Base-by-base conservation (phyloP, 805 yeast species). In the Schizosaccharomyces octosporus region DNA sequence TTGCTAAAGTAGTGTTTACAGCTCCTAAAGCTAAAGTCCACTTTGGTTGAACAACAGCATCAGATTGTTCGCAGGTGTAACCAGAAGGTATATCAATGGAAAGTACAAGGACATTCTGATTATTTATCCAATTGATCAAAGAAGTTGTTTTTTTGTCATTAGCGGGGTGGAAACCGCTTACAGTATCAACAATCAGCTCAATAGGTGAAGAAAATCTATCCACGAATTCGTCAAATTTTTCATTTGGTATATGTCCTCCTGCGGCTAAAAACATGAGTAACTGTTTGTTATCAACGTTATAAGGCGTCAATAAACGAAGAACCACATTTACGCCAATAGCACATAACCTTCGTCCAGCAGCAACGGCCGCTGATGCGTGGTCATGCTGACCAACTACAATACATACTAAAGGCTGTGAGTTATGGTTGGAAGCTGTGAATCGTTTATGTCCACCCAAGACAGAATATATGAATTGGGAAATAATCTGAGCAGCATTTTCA, bases 21-120 rank as follows among this genome's bases (percentile, higher is more conserved):
- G 57, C 57, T n/a, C 57, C 57, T 24, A 51, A 51, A 51, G 57
- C 57, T 29, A 51, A 51, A 4, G 57, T 51, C 57, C 57, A 51
- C 36, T 51, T 51, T 17, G 57, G 36, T 17, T 24, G 7, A 21
- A 51, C 27, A 51, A 29, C 31, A 4, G 36, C 19, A 17, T 21
- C 27, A 27, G 21, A 19, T 24, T 29, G 21, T 24, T 51, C 36
- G 11, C 21, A n/a, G 7, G 31, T 13, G 36, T 24, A 51, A 17
- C 57, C 57, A 9, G 57, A 51, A 29, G 57, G 57, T 17, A 24
- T 24, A 29, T 51, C 57, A 5, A 51, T 11, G 17, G 57, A 51
- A 6, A 51, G 57, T 6, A 51, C 27, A 3, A 29, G n/a, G 21
- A 11, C 57, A 29, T 29, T 21, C 2, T 24, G n/a, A 2, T 51